phyloP scores from a whole-genome alignment of 2,329 filamentous ascomycete genomes.

The Proliferodiscus dingleyae region DNA sequence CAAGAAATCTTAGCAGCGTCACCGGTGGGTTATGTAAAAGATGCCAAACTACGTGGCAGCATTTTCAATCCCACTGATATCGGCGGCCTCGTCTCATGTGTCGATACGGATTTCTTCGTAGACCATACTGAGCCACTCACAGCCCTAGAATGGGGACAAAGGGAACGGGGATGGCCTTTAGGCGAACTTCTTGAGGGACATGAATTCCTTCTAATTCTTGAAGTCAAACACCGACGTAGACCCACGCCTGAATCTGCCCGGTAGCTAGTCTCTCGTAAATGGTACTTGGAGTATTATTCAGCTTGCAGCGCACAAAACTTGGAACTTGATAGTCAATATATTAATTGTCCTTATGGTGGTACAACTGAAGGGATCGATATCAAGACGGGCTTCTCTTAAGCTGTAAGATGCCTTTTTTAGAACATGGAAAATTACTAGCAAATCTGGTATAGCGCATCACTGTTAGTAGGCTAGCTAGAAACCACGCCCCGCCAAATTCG shows the following conservation, averaged over 20 bases:
- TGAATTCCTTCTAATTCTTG: slow-evolving; percentile 22
- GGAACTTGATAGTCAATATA: too few species aligned
- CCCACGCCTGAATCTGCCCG: slow-evolving; percentile 19
- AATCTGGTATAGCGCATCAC: too few species aligned
- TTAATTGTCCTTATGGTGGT: too few species aligned
- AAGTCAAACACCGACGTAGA: slow-evolving; percentile 24
- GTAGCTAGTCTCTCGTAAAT: too few species aligned
- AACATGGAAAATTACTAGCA: too few species aligned
- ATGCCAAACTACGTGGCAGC: slow-evolving; percentile 32
- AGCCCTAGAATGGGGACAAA: slow-evolving; percentile 27
- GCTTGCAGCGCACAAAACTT: too few species aligned
- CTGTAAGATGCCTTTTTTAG: too few species aligned
- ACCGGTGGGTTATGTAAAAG: slow-evolving; percentile 33
- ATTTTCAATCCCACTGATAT: slow-evolving; percentile 31
- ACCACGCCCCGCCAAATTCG: too few species aligned
- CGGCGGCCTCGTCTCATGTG: slow-evolving; percentile 31
- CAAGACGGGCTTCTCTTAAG: too few species aligned
- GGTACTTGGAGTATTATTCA: too few species aligned
- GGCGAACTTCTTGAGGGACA: slow-evolving; percentile 29
- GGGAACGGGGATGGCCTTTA: slow-evolving; percentile 30
- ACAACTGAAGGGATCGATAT: too few species aligned
- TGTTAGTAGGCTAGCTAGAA: too few species aligned
- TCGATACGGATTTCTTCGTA: slow-evolving; percentile 35
- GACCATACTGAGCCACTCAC: slow-evolving; percentile 35
- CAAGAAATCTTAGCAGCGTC: slow-evolving; percentile 32